Evolutionary conservation across 306 rosid genomes (phyloP).

Genomic region (Cyclanthera cordifolia): DNA sequence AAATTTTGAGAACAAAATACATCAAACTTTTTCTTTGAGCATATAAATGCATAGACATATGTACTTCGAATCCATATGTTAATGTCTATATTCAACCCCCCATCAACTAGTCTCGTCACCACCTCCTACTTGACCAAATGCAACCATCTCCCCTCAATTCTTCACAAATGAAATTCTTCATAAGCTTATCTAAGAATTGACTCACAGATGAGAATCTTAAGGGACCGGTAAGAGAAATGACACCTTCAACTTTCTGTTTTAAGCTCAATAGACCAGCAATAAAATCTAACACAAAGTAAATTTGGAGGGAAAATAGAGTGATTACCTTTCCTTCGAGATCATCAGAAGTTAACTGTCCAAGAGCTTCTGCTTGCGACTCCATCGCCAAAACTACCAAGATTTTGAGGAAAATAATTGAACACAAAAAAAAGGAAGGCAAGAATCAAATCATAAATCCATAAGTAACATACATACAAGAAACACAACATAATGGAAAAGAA

Average conservation of each 20-base stretch:
- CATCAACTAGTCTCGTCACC: not conserved
- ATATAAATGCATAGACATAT: too few relatives aligned
- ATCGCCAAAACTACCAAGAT: slow-evolving; percentile 59
- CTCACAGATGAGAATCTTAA: not conserved
- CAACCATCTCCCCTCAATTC: not conserved
- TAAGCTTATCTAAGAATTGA: too few relatives aligned
- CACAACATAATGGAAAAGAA: not conserved
- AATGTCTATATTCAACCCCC: too few relatives aligned
- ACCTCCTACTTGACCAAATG: not conserved
- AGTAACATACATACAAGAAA: not conserved
- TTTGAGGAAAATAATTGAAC: slow-evolving; percentile 1
- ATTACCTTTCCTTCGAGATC: slow-evolving; percentile 90
- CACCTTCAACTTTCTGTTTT: not conserved
- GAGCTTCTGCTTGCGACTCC: slow-evolving; percentile 98
- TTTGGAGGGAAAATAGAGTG: not conserved
- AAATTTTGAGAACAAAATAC: too few relatives aligned
- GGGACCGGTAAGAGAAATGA: not conserved
- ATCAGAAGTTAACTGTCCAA: slow-evolving; percentile 77
- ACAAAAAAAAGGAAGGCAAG: slow-evolving; percentile 12
- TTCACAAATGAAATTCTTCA: too few relatives aligned
- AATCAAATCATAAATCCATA: not conserved
- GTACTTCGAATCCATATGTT: too few relatives aligned
- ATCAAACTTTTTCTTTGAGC: too few relatives aligned
- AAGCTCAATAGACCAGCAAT: not conserved
- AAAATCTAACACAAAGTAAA: not conserved